Conservation (phyloP, 1,284 basidiomycete species). For the Pseudomicrostroma phylloplanum region DNA sequence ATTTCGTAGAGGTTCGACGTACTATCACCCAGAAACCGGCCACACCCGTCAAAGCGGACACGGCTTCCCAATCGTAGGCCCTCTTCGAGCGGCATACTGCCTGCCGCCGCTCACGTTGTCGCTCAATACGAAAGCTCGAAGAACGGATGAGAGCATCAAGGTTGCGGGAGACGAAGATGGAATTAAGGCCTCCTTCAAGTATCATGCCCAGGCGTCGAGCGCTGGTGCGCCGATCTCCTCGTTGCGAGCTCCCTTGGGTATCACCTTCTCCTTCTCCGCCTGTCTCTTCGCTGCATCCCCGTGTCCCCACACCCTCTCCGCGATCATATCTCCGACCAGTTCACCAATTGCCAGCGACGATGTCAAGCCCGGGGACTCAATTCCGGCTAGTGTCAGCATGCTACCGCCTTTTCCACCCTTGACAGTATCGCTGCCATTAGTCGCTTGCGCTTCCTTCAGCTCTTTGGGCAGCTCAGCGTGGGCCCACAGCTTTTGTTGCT, state of each 20-base stretch:
- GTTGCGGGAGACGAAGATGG: too few relatives aligned
- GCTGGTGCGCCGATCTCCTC: conserved; percentile 22
- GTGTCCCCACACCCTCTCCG: conserved; percentile 3
- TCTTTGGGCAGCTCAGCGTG: conserved; percentile 16
- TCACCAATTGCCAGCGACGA: conserved; percentile 55
- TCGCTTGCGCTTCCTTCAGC: not conserved
- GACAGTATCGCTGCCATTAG: not conserved
- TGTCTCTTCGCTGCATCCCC: not conserved
- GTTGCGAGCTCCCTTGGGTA: conserved; percentile 33
- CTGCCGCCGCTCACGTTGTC: too few relatives aligned
- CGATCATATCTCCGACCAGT: conserved; percentile 52
- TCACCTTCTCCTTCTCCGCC: conserved; percentile 5
- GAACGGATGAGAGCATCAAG: too few relatives aligned
- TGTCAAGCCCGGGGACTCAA: conserved; percentile 58
- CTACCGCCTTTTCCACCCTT: conserved; percentile 18
- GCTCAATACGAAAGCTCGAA: too few relatives aligned
- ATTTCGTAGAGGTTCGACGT: too few relatives aligned
- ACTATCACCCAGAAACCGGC: too few relatives aligned
- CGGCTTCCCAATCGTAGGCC: too few relatives aligned
- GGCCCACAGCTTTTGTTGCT: conserved; percentile 38
- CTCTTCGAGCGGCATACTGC: too few relatives aligned
- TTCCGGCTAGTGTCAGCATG: conserved; percentile 55
- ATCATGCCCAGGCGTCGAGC: conserved; percentile 34
- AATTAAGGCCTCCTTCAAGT: too few relatives aligned
- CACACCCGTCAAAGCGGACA: too few relatives aligned